These are phyloP conservation scores for Lolium rigidum DNA, from an alignment of 176 grass and related monocot genomes.

Conservation along the genomic window DNA sequence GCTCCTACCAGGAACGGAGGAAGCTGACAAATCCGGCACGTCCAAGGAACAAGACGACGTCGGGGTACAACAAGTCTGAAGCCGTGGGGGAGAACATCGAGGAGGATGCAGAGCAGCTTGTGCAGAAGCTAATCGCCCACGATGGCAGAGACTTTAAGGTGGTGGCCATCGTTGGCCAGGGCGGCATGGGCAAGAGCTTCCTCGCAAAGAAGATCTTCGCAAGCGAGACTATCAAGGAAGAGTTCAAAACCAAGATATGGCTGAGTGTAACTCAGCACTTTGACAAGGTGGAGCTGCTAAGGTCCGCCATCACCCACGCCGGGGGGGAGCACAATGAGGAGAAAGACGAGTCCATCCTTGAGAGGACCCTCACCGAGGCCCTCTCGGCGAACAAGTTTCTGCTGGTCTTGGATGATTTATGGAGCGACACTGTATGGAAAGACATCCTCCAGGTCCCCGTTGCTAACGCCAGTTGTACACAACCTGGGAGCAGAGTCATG, in stretches of 20 bases:
- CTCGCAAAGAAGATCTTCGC: constrained; percentile 18
- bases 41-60: not conserved
- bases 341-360: constrained; percentile 2
- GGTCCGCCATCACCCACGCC: not conserved
- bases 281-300: not conserved
- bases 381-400: not conserved
- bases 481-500: not conserved
- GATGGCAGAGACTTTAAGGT: not conserved
- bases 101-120: not conserved
- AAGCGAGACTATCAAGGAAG: not conserved
- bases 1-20: not conserved
- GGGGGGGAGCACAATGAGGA: not conserved
- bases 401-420: not conserved
- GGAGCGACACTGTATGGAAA: not conserved
- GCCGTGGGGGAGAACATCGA: not conserved
- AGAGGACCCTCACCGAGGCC: not conserved
- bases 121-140: not conserved
- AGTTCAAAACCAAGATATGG: constrained; percentile 7
- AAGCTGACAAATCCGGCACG: not conserved
- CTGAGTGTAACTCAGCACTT: not conserved
- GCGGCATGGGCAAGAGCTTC: not conserved
- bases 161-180: not conserved
- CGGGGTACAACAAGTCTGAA: not conserved
- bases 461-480: not conserved
- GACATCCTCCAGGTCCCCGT: not conserved